Evolutionary conservation across 805 yeast species (phyloP).

Genomic region (Starmerella potacharoeniae): DNA sequence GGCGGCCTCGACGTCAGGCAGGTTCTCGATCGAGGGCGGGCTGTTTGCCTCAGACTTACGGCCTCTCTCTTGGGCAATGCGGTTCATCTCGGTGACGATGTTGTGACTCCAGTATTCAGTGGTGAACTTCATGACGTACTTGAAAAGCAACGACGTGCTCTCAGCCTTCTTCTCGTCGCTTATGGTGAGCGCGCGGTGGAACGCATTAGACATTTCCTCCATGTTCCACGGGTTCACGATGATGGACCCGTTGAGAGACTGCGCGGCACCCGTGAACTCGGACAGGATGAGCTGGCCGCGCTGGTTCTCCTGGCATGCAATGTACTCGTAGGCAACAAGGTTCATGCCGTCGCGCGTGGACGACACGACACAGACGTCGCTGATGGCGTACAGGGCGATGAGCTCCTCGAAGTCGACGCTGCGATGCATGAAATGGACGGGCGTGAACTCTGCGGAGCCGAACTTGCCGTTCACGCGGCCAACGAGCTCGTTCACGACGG

Average conservation of each 20-base stretch:
- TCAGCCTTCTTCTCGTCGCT: constrained; percentile 67
- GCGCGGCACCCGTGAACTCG: constrained; percentile 99
- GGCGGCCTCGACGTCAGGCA: constrained; percentile 3
- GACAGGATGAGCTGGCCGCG: constrained; percentile 80
- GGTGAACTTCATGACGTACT: constrained; percentile 84
- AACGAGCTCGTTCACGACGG: constrained; percentile 89
- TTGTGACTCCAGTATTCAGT: constrained; percentile 96
- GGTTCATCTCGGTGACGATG: constrained; percentile 69
- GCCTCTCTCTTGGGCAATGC: constrained; percentile 21
- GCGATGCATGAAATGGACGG: constrained; percentile 92
- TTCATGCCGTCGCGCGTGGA: constrained; percentile 99
- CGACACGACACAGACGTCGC: constrained; percentile 86
- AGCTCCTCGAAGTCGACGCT: constrained; percentile 84
- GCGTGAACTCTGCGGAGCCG: constrained; percentile 95
- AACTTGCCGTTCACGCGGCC: constrained; percentile 94
- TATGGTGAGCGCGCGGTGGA: constrained; percentile 74
- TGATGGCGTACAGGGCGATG: constrained; percentile 69
- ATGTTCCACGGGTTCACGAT: constrained; percentile 98
- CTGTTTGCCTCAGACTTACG: background rate
- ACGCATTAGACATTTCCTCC: constrained; percentile 79
- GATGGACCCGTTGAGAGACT: constrained; percentile 83
- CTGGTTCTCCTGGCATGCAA: constrained; percentile 81
- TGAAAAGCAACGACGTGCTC: constrained; percentile 74
- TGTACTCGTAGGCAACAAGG: constrained; percentile 88
- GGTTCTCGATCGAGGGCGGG: background rate